Conservation (phyloP, 2,329 filamentous ascomycete genomes). For the Helminthosporium solani region DNA sequence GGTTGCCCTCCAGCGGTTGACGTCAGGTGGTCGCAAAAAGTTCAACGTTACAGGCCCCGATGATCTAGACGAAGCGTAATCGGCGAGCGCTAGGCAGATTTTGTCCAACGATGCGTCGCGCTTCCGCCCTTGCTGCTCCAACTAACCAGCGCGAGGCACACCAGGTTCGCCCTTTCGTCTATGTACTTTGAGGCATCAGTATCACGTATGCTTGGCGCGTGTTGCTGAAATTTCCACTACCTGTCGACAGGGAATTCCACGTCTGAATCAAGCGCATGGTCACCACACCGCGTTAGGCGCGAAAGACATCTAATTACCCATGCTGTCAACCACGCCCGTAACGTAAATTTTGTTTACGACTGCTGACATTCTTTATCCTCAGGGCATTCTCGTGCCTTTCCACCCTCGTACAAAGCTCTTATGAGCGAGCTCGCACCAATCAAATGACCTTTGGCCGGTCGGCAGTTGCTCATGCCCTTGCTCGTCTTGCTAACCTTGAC, state of each 20-base stretch:
- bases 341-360: conserved; percentile 35
- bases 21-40: conserved; percentile 78
- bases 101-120: conserved; percentile 32
- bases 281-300: conserved; percentile 34
- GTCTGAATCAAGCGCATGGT: conserved; percentile 38
- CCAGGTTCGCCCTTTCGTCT: conserved; percentile 27
- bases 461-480: conserved; percentile 39
- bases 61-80: conserved; percentile 50
- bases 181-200: conserved; percentile 30
- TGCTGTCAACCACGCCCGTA: conserved; percentile 24
- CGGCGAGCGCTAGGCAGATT: conserved; percentile 29
- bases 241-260: conserved; percentile 29
- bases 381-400: conserved; percentile 37
- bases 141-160: conserved; percentile 29
- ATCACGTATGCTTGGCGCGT: conserved; percentile 34
- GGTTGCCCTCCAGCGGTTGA: conserved; percentile 85
- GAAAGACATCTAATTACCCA: conserved; percentile 38
- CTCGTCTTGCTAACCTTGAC: conserved; percentile 39
- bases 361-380: conserved; percentile 40
- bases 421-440: conserved; percentile 31
- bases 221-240: conserved; percentile 34
- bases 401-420: conserved; percentile 37
- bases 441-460: conserved; percentile 33
- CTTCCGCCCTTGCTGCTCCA: conserved; percentile 36
- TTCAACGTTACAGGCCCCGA: conserved; percentile 77